phyloP scores from a whole-genome alignment of 208 protist genomes.

The Trypanosoma lewisi region DNA sequence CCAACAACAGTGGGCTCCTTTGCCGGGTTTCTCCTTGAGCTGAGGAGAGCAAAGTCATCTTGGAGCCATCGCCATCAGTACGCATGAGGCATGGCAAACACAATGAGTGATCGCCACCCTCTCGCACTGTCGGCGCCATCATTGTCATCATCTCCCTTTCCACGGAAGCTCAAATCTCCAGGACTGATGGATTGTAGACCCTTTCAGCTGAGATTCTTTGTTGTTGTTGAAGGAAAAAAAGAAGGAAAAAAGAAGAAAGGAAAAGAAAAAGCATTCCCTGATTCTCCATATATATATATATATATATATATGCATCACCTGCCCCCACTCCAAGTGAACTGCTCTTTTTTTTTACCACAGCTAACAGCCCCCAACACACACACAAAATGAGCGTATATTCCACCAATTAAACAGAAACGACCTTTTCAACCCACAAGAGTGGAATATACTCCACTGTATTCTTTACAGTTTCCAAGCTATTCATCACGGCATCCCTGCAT shows the following conservation, averaged over 20 bases:
- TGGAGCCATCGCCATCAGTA: not conserved
- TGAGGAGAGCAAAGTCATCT: not conserved
- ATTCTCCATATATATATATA: no score
- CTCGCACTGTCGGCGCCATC: not conserved
- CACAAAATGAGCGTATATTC: no score
- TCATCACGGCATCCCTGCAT: not conserved
- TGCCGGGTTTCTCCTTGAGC: not conserved
- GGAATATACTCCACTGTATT: not conserved
- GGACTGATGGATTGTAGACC: not conserved
- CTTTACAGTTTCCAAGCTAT: not conserved
- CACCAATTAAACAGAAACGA: not conserved
- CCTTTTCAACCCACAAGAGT: constrained; percentile 28
- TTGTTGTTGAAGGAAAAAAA: no score
- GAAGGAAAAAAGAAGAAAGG: no score
- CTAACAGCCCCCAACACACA: no score
- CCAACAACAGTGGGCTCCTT: not conserved
- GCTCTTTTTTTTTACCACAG: no score
- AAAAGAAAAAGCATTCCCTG: no score
- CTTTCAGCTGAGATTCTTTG: no score
- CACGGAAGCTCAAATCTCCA: constrained; percentile 1
- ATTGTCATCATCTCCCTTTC: no score
- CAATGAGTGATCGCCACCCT: not conserved
- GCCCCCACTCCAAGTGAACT: no score
- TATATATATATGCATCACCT: no score
- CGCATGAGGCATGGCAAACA: not conserved